Percentiles rank a stretch among this genome's conserved stretches.
Conservation (phyloP, 441 rosid genomes). For the Capsella rubella region DNA sequence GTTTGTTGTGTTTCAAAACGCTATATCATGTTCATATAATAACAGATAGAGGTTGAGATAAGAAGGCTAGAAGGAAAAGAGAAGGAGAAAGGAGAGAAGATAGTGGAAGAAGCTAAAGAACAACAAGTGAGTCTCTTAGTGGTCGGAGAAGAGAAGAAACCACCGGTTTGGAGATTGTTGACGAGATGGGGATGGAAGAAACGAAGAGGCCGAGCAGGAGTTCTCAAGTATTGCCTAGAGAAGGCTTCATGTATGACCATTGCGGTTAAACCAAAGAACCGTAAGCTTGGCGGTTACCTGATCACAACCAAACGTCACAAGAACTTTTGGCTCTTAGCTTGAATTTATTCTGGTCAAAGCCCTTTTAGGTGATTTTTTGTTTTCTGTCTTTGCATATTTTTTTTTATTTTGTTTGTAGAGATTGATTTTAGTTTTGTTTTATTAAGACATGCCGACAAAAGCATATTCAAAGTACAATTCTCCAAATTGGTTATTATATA, state of each 20-base stretch:
- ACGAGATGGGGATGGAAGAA: slow-evolving; percentile 60
- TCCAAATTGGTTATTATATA: no score
- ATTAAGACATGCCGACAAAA: no score
- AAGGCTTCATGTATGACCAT: slow-evolving; percentile 90
- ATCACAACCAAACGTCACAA: slow-evolving; percentile 95
- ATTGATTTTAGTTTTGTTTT: neutral
- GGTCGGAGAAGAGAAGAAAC: slow-evolving; percentile 73
- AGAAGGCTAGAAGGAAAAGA: slow-evolving; percentile 65
- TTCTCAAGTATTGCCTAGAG: slow-evolving; percentile 75
- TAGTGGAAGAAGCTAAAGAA: slow-evolving; percentile 76
- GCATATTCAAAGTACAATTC: no score
- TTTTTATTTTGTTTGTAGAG: neutral
- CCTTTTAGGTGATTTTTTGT: neutral
- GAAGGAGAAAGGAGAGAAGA: slow-evolving; percentile 64
- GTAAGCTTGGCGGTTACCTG: slow-evolving; percentile 86
- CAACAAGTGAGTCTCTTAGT: slow-evolving; percentile 68
- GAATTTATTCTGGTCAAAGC: neutral
- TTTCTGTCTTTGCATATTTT: slow-evolving; percentile 5
- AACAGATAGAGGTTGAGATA: slow-evolving; percentile 65
- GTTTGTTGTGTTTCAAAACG: slow-evolving; percentile 23
- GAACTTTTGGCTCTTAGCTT: slow-evolving; percentile 96
- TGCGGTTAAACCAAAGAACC: slow-evolving; percentile 84
- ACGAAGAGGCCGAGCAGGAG: slow-evolving; percentile 54
- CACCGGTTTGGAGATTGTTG: slow-evolving; percentile 65
- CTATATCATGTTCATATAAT: neutral